phyloP scores from a whole-genome alignment of 2,329 filamentous ascomycete genomes.

The Basipetospora chlamydospora region DNA sequence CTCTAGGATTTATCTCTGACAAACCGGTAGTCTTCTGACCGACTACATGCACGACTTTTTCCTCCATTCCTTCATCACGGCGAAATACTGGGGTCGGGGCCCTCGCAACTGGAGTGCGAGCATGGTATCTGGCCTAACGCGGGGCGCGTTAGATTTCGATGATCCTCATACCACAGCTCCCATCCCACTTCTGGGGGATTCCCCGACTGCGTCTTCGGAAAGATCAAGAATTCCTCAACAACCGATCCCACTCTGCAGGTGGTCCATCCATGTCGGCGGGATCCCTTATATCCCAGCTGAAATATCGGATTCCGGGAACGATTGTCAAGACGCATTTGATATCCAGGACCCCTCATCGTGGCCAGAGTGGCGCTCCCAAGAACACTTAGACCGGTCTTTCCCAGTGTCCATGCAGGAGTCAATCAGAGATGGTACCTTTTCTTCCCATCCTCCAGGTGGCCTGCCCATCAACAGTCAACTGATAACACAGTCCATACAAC shows the following conservation, averaged over 20 bases:
- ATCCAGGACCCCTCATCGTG: background rate
- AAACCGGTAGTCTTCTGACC: background rate
- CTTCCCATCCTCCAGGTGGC: background rate
- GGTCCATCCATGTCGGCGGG: background rate
- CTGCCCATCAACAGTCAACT: constrained; percentile 8
- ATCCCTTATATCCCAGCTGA: too few relatives aligned
- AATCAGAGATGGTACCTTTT: background rate
- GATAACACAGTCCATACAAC: constrained; percentile 6
- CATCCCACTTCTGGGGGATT: background rate
- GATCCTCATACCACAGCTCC: constrained; percentile 3
- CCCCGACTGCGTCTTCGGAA: background rate
- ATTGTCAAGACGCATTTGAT: background rate
- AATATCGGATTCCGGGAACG: background rate
- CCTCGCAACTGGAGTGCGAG: constrained; percentile 8
- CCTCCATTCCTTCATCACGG: constrained; percentile 12
- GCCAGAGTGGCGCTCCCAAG: background rate
- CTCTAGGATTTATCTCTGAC: background rate
- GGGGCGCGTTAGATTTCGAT: constrained; percentile 10
- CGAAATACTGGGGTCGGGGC: constrained; percentile 13
- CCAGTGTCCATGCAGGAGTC: constrained; percentile 4
- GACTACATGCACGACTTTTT: constrained; percentile 11
- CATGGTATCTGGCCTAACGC: constrained; percentile 1
- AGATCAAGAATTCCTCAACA: too few relatives aligned
- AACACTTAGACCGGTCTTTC: constrained; percentile 5
- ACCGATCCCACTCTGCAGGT: background rate